Evolutionary conservation across 2,329 filamentous ascomycete genomes (phyloP).

Genomic region (Graphiopsis chlorocephala): DNA sequence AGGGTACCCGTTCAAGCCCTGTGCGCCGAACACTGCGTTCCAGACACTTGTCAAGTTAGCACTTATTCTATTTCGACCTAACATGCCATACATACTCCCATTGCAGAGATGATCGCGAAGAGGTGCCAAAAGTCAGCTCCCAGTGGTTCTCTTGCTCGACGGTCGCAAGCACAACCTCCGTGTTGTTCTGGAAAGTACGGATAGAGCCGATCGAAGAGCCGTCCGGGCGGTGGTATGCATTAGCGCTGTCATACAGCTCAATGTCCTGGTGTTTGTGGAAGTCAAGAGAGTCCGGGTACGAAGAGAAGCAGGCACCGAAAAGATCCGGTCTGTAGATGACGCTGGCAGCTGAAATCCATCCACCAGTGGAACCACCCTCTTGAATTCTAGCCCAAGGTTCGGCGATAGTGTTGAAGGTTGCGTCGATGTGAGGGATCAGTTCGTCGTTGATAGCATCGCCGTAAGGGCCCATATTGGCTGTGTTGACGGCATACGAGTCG

Average conservation of each 20-base stretch:
- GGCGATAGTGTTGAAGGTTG: slow-evolving; percentile 36
- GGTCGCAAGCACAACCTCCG: slow-evolving; percentile 28
- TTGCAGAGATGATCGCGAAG: slow-evolving; percentile 34
- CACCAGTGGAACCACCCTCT: slow-evolving; percentile 39
- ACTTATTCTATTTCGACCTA: no score
- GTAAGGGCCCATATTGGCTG: slow-evolving; percentile 40
- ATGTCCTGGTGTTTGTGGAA: slow-evolving; percentile 40
- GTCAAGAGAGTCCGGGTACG: slow-evolving; percentile 32
- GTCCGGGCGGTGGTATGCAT: slow-evolving; percentile 26
- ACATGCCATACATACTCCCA: slow-evolving; percentile 30
- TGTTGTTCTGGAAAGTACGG: slow-evolving; percentile 30
- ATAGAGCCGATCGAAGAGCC: slow-evolving; percentile 35
- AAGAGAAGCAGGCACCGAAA: slow-evolving; percentile 39
- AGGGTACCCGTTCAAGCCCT: slow-evolving; percentile 34
- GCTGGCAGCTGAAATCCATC: slow-evolving; percentile 38
- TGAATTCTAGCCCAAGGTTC: slow-evolving; percentile 39
- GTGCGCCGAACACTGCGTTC: slow-evolving; percentile 35
- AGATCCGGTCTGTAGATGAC: slow-evolving; percentile 40
- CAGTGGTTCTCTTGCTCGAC: slow-evolving; percentile 38
- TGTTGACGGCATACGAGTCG: slow-evolving; percentile 41
- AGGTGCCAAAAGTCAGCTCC: slow-evolving; percentile 38
- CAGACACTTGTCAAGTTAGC: slow-evolving; percentile 25
- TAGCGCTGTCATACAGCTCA: slow-evolving; percentile 33
- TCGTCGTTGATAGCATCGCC: slow-evolving; percentile 43
- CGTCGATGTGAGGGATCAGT: slow-evolving; percentile 36